Evolutionary conservation across 306 rosid species (phyloP).

Genomic region (Corylus americana): DNA sequence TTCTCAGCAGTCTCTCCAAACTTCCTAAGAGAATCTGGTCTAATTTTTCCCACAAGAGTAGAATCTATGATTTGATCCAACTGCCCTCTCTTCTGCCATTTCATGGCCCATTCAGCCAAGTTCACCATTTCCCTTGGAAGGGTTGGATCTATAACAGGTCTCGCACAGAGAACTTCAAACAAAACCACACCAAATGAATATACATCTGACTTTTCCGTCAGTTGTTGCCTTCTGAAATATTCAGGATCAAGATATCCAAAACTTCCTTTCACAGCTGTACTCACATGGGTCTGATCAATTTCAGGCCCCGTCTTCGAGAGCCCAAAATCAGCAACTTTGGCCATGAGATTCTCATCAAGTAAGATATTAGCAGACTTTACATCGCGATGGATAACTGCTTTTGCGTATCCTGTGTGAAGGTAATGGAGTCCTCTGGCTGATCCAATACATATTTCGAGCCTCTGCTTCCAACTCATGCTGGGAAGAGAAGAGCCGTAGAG

Average conservation of each 20-base stretch:
- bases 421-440: conserved; percentile 94
- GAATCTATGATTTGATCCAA: conserved; percentile 73
- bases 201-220: conserved; percentile 86
- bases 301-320: conserved; percentile 85
- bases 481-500: conserved; percentile 73
- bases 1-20: conserved; percentile 89
- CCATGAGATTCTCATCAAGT: conserved; percentile 89
- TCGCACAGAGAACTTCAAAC: conserved; percentile 83
- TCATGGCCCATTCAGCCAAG: conserved; percentile 94
- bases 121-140: conserved; percentile 85
- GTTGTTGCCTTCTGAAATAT: conserved; percentile 81
- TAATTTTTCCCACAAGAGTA: conserved; percentile 61
- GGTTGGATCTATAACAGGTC: conserved; percentile 87
- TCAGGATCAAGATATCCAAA: conserved; percentile 93
- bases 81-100: conserved; percentile 84
- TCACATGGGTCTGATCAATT: conserved; percentile 83
- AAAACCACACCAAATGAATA: conserved; percentile 90
- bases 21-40: conserved; percentile 77
- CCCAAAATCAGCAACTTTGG: conserved; percentile 92
- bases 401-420: conserved; percentile 90
- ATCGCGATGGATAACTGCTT: conserved; percentile 88
- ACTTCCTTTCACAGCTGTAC: conserved; percentile 87
- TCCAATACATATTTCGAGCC: conserved; percentile 88
- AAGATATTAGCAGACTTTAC: conserved; percentile 90
- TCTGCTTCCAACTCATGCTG: conserved; percentile 79